Conservation (phyloP, 192 early-diverging fungal genomes). For the Polychytrium aggregatum region DNA sequence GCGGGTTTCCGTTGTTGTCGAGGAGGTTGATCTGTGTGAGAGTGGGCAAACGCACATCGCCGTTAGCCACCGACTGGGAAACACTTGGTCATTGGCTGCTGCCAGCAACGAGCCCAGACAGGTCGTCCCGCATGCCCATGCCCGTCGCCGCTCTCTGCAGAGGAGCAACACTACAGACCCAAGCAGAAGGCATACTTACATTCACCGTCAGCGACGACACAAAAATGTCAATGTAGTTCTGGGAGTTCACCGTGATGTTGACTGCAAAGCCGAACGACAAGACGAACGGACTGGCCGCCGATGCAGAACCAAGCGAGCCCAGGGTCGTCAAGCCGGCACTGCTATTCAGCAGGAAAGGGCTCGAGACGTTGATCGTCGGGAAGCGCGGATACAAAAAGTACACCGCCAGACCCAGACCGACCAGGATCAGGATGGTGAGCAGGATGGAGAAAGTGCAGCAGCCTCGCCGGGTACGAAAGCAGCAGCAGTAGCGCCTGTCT, state of each 20-base stretch:
- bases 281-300: conserved; percentile 2
- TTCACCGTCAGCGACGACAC: conserved; percentile 4
- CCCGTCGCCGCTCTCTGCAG: too few relatives aligned
- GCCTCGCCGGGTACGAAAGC: conserved; percentile 2
- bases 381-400: conserved; percentile 22
- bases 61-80: too few relatives aligned
- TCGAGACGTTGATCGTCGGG: conserved; percentile 11
- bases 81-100: too few relatives aligned
- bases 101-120: too few relatives aligned
- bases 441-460: conserved; percentile 4
- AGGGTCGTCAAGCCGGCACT: conserved; percentile 2
- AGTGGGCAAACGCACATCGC: too few relatives aligned
- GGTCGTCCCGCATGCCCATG: too few relatives aligned
- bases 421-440: conserved; percentile 8
- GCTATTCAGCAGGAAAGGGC: conserved; percentile 8
- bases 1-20: too few relatives aligned
- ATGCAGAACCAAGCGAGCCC: not conserved
- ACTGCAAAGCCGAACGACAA: conserved; percentile 10
- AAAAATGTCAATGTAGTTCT: conserved; percentile 13
- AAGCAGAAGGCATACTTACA: not conserved
- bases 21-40: too few relatives aligned
- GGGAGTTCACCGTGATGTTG: conserved; percentile 12
- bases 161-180: too few relatives aligned
- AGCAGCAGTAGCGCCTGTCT: conserved; percentile 19
- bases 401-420: conserved; percentile 10